Conservation (phyloP, 306 rosid genomes). For the Dicorynia guianensis region DNA sequence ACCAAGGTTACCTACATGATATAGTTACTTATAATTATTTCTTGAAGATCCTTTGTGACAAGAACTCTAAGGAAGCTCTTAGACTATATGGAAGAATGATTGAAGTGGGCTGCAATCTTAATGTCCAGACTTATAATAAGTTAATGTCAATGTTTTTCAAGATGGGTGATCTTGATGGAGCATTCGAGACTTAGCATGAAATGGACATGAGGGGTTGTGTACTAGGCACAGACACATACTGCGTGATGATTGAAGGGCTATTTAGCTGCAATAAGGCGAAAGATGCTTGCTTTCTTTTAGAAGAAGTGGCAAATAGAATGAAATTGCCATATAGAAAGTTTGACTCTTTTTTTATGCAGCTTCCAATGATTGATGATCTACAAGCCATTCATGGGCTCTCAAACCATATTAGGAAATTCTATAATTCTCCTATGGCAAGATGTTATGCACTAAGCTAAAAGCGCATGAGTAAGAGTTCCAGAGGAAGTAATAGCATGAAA, state of each 20-base stretch:
- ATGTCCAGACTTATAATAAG: conserved; percentile 89
- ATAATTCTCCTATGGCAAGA: conserved; percentile 87
- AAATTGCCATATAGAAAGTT: conserved; percentile 80
- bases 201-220: conserved; percentile 67
- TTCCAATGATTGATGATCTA: conserved; percentile 76
- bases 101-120: conserved; percentile 69
- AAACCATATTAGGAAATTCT: conserved; percentile 82
- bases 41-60: conserved; percentile 84
- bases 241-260: conserved; percentile 89
- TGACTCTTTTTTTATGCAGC: conserved; percentile 70
- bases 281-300: conserved; percentile 78
- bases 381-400: conserved; percentile 80
- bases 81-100: conserved; percentile 70
- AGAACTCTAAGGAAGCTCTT: conserved; percentile 77
- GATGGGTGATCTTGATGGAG: conserved; percentile 79
- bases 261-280: conserved; percentile 63
- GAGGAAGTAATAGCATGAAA: conserved; percentile 52
- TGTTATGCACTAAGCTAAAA: conserved; percentile 77
- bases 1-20: conserved; percentile 90
- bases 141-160: conserved; percentile 79
- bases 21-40: conserved; percentile 89
- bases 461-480: conserved; percentile 73
- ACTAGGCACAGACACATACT: conserved; percentile 66
- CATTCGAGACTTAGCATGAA: conserved; percentile 82
- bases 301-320: conserved; percentile 73